phyloP scores from a whole-genome alignment of 2,329 filamentous ascomycete species.

The Penicillium sp. region DNA sequence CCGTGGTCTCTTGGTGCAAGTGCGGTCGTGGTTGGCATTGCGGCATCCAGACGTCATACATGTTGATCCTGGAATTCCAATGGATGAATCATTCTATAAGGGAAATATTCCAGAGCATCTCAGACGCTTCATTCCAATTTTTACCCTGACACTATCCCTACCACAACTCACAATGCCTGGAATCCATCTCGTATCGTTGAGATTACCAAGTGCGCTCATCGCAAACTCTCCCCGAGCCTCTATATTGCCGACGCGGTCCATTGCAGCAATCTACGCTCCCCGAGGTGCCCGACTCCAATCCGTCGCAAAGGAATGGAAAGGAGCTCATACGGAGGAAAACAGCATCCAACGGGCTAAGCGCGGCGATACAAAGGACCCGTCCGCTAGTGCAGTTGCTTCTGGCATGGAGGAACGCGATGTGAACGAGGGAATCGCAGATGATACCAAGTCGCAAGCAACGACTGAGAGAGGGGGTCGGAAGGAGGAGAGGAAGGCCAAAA shows the following conservation, averaged over 20 bases:
- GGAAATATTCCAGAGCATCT: background rate
- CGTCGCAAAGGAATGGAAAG: conserved; percentile 39
- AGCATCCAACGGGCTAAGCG: conserved; percentile 34
- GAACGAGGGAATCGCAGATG: conserved; percentile 37
- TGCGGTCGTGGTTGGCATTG: conserved; percentile 22
- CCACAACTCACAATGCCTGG: conserved; percentile 12
- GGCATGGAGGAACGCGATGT: conserved; percentile 40
- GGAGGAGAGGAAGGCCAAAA: conserved; percentile 47
- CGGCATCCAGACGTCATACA: conserved; percentile 39
- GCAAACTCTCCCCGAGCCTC: background rate
- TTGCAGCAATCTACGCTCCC: conserved; percentile 19
- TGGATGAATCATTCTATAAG: conserved; percentile 2
- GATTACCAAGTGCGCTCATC: conserved; percentile 13
- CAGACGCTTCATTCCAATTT: background rate
- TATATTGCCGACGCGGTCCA: background rate
- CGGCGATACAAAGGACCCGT: conserved; percentile 41
- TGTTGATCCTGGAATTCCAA: conserved; percentile 3
- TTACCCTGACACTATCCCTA: background rate
- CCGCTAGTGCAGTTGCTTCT: conserved; percentile 32
- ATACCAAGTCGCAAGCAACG: conserved; percentile 46
- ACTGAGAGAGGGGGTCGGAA: conserved; percentile 46
- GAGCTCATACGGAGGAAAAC: conserved; percentile 39
- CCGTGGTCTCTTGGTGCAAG: background rate
- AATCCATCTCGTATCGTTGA: conserved; percentile 17
- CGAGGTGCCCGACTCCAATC: conserved; percentile 25